A percentile compares a stretch with the other conserved stretches of the same genome.
Evolutionary conservation across 495 filamentous ascomycete species (phyloP).

Genomic region (Penicillium fimorum): DNA sequence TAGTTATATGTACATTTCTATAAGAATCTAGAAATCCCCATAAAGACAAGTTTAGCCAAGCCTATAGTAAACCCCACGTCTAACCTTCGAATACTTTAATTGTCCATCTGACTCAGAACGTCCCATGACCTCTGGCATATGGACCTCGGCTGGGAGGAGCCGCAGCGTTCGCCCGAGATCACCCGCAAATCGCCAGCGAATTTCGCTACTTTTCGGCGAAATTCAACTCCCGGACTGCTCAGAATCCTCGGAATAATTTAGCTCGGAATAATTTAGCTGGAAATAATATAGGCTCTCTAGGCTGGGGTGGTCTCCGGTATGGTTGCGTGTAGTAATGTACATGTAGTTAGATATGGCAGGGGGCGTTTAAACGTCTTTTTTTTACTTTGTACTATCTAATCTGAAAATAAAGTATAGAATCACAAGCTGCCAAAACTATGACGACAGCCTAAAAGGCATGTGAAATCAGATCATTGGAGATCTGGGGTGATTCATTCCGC

Average conservation of each 20-base stretch:
- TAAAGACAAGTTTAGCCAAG: not conserved
- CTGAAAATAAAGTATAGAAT: slow-evolving; percentile 1
- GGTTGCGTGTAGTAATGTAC: not conserved
- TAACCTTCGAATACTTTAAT: slow-evolving; percentile 1
- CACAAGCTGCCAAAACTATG: slow-evolving; percentile 19
- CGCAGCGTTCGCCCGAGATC: slow-evolving; percentile 27
- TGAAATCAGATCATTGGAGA: slow-evolving; percentile 25
- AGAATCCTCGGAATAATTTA: slow-evolving; percentile 17
- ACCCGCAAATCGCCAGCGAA: slow-evolving; percentile 23
- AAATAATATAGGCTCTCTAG: not conserved
- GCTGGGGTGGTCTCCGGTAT: not conserved
- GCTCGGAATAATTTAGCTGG: slow-evolving; percentile 16
- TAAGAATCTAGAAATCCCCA: slow-evolving; percentile 1
- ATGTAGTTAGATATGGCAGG: not conserved
- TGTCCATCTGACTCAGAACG: slow-evolving; percentile 15
- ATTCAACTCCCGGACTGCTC: slow-evolving; percentile 1
- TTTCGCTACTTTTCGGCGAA: slow-evolving; percentile 15
- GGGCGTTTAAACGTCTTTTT: not conserved
- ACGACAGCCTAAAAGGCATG: slow-evolving; percentile 23
- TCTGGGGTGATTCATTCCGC: slow-evolving; percentile 12
- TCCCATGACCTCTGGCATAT: slow-evolving; percentile 9
- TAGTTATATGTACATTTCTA: not conserved
- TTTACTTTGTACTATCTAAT: not conserved
- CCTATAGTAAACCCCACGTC: not conserved
- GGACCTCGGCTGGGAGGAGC: slow-evolving; percentile 37